Evolutionary conservation across 306 rosid genomes (phyloP).

Genomic region (Malus fusca): DNA sequence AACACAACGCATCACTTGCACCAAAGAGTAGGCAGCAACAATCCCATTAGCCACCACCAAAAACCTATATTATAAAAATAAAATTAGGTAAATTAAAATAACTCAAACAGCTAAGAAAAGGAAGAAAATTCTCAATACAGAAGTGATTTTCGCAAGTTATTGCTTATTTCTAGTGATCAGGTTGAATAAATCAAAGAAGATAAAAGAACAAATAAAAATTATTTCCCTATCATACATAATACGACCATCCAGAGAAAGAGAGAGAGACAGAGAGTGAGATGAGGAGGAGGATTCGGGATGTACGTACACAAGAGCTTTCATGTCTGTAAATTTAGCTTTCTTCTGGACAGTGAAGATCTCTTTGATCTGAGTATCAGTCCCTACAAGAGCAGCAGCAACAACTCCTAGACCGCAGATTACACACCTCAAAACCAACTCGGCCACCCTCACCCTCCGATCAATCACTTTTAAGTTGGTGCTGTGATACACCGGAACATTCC

Average conservation of each 20-base stretch:
- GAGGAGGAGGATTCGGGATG: neutral
- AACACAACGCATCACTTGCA: constrained; percentile 59
- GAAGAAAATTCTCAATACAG: too few species aligned
- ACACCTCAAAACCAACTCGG: constrained; percentile 66
- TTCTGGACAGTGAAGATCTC: constrained; percentile 58
- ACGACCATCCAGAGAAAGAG: neutral
- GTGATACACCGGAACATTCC: constrained; percentile 60
- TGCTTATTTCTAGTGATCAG: too few species aligned
- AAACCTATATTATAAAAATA: constrained; percentile 36
- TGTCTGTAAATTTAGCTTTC: constrained; percentile 66
- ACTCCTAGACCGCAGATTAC: constrained; percentile 53
- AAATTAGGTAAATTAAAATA: neutral
- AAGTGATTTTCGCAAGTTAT: too few species aligned
- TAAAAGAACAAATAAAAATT: too few species aligned
- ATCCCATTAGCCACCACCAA: constrained; percentile 64
- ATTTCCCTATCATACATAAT: neutral
- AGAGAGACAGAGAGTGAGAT: neutral
- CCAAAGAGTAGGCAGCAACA: constrained; percentile 62
- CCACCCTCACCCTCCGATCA: constrained; percentile 51
- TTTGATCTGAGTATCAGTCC: constrained; percentile 68
- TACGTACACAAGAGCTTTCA: constrained; percentile 81
- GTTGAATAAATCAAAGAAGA: too few species aligned
- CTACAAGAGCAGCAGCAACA: constrained; percentile 69
- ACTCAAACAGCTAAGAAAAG: neutral
- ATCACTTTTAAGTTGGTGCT: constrained; percentile 35